These are phyloP conservation scores for Suhomyces ambrosiae DNA, from an alignment of 1,139 yeast genomes.

Conservation along the genomic window DNA sequence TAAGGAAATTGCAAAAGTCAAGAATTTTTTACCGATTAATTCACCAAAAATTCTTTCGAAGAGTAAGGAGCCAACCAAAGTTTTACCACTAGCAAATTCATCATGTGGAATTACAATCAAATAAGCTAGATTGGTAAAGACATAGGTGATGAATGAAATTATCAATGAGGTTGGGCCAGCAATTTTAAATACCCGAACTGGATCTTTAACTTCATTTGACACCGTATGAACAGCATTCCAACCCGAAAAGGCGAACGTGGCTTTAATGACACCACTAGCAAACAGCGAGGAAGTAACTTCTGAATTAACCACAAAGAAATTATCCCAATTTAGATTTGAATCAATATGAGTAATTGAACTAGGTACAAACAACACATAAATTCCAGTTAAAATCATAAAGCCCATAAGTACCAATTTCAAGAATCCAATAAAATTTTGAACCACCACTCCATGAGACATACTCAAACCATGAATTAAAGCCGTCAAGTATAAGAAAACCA, in stretches of 20 bases:
- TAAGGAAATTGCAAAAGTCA: slow-evolving; percentile 58
- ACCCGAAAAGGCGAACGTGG: slow-evolving; percentile 62
- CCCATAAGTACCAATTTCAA: slow-evolving; percentile 52
- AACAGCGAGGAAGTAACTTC: slow-evolving; percentile 46
- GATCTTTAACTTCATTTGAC: slow-evolving; percentile 62
- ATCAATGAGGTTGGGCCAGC: slow-evolving; percentile 61
- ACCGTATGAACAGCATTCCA: slow-evolving; percentile 68
- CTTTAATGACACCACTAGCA: slow-evolving; percentile 59
- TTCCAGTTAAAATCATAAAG: slow-evolving; percentile 52
- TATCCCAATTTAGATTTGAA: slow-evolving; percentile 38
- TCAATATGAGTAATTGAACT: slow-evolving; percentile 41
- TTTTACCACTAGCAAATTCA: slow-evolving; percentile 56
- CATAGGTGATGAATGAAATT: slow-evolving; percentile 52
- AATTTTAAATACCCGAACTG: slow-evolving; percentile 55
- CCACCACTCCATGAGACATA: slow-evolving; percentile 52
- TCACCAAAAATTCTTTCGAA: slow-evolving; percentile 59
- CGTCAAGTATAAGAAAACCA: slow-evolving; percentile 43
- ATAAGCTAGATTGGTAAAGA: slow-evolving; percentile 58
- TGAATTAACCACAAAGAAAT: slow-evolving; percentile 30
- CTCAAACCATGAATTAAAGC: slow-evolving; percentile 56
- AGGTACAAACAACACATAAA: slow-evolving; percentile 52
- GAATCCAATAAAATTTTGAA: slow-evolving; percentile 60
- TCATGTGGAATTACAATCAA: slow-evolving; percentile 55
- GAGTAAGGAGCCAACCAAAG: slow-evolving; percentile 58
- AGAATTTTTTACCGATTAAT: slow-evolving; percentile 51